Base-by-base conservation (phyloP, 176 grass and related monocot genomes). In the Cenchrus americanus region DNA sequence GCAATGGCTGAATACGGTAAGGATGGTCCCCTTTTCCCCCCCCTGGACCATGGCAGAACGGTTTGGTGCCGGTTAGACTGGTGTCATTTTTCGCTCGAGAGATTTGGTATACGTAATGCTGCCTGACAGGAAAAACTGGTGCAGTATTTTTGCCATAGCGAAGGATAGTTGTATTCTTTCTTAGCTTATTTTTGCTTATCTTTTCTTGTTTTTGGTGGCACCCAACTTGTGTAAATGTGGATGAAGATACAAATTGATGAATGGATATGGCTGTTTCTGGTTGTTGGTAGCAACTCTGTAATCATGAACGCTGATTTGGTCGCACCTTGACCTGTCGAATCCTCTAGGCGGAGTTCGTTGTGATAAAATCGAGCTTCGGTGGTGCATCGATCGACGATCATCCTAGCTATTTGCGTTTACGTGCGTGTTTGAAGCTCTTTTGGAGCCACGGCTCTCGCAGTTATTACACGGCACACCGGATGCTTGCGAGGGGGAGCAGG, bases 51-150 rank as follows among this genome's bases (percentile, higher is more conserved):
- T 69, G 14, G 8, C 48, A 64, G 8, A n/a, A 50, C 34, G 46
- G 40, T 80, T 75, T 75, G 62, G 43, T 76, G 32, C 52, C 79
- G 5, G 53, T 52, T 43, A 15, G 79, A 41, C 7, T 9, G 76
- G 55, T 69, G 6, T 54, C 27, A 7, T 58, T 74, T 66, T 57
- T 18, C 61, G 14, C 15, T 14, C 21, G 4, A 40, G 40, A 69
- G 46, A 34, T 81, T 88, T 49, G 47, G 55, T 81, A 85, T 81
- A 77, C 71, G 59, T 59, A 18, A 77, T 71, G 65, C 78, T 66
- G 82, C 6, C 53, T 52, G 55, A 11, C 78, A 82, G 50, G 32
- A 67, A 84, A 85, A n/a, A 14, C 14, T 49, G 52, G 69, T 42
- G 59, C 53, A 80, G 1, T 50, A 26, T 24, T 80, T 74, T 63